A percentile compares a stretch with the other conserved stretches of the same genome.
Conservation (phyloP, 139 green algal genomes). For the Mesotaenium endlicherianum region DNA sequence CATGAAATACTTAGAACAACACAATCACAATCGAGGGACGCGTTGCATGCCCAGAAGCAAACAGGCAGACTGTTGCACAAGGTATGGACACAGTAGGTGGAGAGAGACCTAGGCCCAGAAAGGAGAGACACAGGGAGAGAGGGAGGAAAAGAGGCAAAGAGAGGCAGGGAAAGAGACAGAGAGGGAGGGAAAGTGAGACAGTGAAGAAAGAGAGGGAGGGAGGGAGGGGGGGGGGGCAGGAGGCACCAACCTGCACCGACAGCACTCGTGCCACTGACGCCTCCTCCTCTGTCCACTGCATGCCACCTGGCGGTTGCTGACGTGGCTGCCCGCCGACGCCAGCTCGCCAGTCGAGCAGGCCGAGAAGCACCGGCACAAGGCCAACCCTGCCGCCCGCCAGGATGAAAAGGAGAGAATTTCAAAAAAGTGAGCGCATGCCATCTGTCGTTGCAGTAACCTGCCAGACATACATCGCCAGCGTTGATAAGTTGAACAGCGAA, state of each 20-base stretch:
- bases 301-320: background rate
- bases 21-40: too few species aligned
- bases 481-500: too few species aligned
- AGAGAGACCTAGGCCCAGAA: background rate
- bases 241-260: conserved; percentile 30
- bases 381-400: conserved; percentile 28
- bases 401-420: background rate
- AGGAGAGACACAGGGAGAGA: background rate
- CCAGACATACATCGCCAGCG: too few species aligned
- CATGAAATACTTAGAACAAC: too few species aligned
- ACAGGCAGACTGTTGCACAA: too few species aligned
- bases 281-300: conserved; percentile 51
- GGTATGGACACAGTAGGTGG: background rate
- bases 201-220: background rate
- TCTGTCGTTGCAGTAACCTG: too few species aligned
- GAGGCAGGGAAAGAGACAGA: background rate
- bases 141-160: background rate
- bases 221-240: background rate
- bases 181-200: background rate
- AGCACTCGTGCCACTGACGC: conserved; percentile 45
- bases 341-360: conserved; percentile 44
- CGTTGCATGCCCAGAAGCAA: too few species aligned
- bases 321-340: background rate
- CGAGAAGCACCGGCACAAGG: conserved; percentile 46
- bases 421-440: background rate